Conservation (phyloP, 2,329 filamentous ascomycete genomes). For the Cladophialophora yegresii region DNA sequence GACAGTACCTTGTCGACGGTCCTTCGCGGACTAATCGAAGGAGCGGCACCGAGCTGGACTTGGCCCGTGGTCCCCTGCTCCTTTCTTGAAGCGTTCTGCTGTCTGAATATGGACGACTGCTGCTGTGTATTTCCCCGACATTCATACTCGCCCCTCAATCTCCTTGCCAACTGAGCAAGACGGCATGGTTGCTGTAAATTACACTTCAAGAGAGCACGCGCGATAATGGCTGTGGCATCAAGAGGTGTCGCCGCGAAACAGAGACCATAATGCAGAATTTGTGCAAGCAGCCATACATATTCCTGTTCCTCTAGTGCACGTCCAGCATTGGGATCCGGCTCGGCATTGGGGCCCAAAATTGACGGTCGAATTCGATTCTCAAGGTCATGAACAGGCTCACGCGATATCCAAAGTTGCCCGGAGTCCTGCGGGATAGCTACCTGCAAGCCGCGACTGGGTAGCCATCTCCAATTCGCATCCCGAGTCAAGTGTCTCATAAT, state of each 20-base stretch:
- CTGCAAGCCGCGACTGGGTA: constrained; percentile 1
- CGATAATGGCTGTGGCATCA: constrained; percentile 4
- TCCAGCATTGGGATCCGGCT: constrained; percentile 8
- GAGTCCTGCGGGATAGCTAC: constrained; percentile 10
- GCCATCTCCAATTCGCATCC: constrained; percentile 9
- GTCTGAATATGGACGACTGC: neutral
- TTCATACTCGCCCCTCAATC: neutral
- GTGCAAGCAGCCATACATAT: constrained; percentile 8
- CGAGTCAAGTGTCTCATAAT: neutral
- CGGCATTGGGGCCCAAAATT: neutral
- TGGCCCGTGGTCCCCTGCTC: neutral
- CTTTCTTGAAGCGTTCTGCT: neutral
- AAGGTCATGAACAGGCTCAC: neutral
- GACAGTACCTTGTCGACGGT: neutral
- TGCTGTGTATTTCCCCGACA: neutral
- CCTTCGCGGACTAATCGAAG: too few species aligned
- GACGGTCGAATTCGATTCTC: constrained; percentile 8
- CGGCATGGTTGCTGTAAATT: constrained; percentile 1
- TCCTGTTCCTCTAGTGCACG: constrained; percentile 4
- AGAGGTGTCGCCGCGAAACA: constrained; percentile 1
- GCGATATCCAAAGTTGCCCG: neutral
- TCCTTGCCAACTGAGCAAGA: neutral
- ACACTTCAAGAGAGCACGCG: neutral
- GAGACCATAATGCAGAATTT: constrained; percentile 11
- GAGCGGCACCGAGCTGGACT: neutral